phyloP scores from a whole-genome alignment of 2,329 filamentous ascomycete genomes.

The Diaporthe sp. region DNA sequence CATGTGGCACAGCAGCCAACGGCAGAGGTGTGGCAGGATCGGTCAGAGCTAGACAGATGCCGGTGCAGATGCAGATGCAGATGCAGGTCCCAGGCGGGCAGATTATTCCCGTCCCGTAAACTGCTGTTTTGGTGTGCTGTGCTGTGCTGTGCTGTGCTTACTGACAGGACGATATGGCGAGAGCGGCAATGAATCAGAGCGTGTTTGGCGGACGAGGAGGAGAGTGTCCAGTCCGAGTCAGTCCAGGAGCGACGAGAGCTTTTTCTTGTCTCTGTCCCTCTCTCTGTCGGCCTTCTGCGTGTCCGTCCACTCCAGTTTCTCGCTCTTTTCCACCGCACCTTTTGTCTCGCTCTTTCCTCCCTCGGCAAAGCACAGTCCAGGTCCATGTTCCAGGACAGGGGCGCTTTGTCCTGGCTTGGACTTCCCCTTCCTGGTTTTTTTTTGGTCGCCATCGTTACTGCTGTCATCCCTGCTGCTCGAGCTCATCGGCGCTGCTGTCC shows the following conservation, averaged over 20 bases:
- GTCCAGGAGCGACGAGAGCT: not conserved
- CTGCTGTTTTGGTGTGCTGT: not conserved
- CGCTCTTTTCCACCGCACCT: conserved; percentile 3
- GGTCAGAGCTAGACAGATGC: conserved; percentile 2
- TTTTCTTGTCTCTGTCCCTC: no score
- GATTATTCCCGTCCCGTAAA: conserved; percentile 18
- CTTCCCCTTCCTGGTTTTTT: not conserved
- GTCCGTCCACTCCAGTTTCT: conserved; percentile 24
- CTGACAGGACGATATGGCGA: not conserved
- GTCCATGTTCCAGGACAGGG: not conserved
- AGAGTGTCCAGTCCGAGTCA: conserved; percentile 34
- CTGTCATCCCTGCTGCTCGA: conserved; percentile 8
- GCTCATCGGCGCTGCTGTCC: not conserved
- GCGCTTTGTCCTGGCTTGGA: not conserved
- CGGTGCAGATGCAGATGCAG: conserved; percentile 4
- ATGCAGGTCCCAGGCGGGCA: conserved; percentile 21
- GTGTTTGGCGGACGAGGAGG: not conserved
- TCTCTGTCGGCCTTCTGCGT: not conserved
- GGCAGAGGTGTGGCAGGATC: conserved; percentile 15
- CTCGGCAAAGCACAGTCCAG: conserved; percentile 26
- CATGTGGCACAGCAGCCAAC: conserved; percentile 32
- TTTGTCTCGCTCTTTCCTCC: conserved; percentile 13
- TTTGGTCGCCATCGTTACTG: not conserved
- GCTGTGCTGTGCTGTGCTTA: not conserved
- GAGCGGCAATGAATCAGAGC: conserved; percentile 36